A percentile compares a stretch with the other conserved stretches of the same genome.
Conservation (phyloP, 1,139 yeast genomes). For the Taphrina flavorubra region DNA sequence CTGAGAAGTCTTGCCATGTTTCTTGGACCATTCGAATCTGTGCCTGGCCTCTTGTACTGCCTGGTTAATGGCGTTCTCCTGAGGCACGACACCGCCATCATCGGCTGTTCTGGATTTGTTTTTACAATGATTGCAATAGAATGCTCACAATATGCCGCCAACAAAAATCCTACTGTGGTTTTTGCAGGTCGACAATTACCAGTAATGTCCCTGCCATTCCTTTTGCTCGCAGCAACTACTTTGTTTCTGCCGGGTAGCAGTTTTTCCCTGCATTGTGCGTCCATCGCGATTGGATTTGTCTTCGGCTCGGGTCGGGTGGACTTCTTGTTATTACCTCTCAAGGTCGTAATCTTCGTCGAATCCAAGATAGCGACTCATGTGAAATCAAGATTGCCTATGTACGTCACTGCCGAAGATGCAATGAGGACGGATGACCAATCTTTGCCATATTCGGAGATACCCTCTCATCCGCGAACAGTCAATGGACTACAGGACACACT, state of each 20-base stretch:
- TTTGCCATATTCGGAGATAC: neutral
- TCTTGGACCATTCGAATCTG: constrained; percentile 53
- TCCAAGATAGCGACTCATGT: neutral
- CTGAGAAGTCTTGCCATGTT: constrained; percentile 83
- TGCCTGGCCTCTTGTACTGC: constrained; percentile 42
- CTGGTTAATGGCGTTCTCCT: constrained; percentile 20
- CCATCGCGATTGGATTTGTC: constrained; percentile 24
- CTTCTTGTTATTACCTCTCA: constrained; percentile 25
- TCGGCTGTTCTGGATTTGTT: constrained; percentile 65
- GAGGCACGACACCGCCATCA: constrained; percentile 32
- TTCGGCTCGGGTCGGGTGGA: constrained; percentile 35
- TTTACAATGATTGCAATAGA: constrained; percentile 65
- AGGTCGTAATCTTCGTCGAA: constrained; percentile 32
- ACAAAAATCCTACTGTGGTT: neutral
- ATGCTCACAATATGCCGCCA: neutral
- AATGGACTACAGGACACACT: neutral
- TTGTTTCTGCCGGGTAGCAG: constrained; percentile 30
- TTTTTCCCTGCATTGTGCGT: constrained; percentile 11
- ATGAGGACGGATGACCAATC: neutral
- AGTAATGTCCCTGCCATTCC: constrained; percentile 13
- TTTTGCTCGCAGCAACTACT: constrained; percentile 1
- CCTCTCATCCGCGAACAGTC: neutral
- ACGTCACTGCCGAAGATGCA: constrained; percentile 31
- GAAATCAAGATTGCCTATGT: constrained; percentile 11
- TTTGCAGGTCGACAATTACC: constrained; percentile 29